Percentiles rank a stretch among this genome's conserved stretches.
These are phyloP conservation scores for Drechslerella dactyloides DNA, from an alignment of 2,329 filamentous ascomycete species.

Conservation along the genomic window DNA sequence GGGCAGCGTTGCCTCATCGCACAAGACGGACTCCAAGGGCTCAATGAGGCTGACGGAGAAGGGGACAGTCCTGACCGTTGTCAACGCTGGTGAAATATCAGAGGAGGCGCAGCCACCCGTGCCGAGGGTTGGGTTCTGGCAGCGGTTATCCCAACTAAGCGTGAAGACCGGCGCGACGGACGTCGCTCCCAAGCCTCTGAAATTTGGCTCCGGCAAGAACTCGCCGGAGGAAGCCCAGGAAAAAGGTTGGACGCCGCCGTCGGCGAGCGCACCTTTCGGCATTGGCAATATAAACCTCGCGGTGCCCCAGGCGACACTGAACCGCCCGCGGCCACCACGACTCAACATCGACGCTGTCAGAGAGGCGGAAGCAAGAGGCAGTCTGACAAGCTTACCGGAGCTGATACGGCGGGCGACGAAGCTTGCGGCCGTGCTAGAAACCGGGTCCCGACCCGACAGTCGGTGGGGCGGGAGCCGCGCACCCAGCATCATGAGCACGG, in stretches of 20 bases:
- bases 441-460: slow-evolving; percentile 72
- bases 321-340: slow-evolving; percentile 66
- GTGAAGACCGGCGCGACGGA: slow-evolving; percentile 25
- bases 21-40: slow-evolving; percentile 33
- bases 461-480: slow-evolving; percentile 55
- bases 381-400: slow-evolving; percentile 88
- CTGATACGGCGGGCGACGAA: slow-evolving; percentile 86
- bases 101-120: slow-evolving; percentile 31
- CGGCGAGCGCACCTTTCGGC: slow-evolving; percentile 11
- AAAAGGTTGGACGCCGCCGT: neutral
- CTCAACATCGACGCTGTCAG: slow-evolving; percentile 82
- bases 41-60: slow-evolving; percentile 20
- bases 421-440: slow-evolving; percentile 85
- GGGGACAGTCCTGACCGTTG: slow-evolving; percentile 13
- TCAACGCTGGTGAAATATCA: slow-evolving; percentile 29
- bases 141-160: slow-evolving; percentile 36
- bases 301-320: slow-evolving; percentile 20
- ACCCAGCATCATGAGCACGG: slow-evolving; percentile 51
- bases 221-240: slow-evolving; percentile 15
- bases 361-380: slow-evolving; percentile 81
- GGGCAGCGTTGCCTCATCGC: slow-evolving; percentile 24
- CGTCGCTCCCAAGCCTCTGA: slow-evolving; percentile 24
- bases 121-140: slow-evolving; percentile 46
- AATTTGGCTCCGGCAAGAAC: slow-evolving; percentile 25
- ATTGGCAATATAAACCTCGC: slow-evolving; percentile 12